Percentiles rank a stretch among this genome's conserved stretches.
phyloP scores from a whole-genome alignment of 495 filamentous ascomycete species.

The Aspergillus nidulans region DNA sequence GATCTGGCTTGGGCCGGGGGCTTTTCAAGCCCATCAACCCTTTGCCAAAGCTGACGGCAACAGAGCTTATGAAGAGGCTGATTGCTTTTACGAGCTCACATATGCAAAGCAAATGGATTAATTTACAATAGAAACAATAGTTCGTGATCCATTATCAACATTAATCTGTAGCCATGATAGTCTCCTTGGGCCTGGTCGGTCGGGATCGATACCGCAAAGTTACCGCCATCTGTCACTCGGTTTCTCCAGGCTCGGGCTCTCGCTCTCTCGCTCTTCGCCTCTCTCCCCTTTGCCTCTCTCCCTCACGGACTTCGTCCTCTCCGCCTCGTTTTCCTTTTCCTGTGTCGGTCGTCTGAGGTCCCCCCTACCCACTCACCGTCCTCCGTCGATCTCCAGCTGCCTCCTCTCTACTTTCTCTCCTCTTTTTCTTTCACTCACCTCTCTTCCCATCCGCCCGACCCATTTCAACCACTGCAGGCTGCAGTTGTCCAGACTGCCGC shows the following conservation, averaged over 20 bases:
- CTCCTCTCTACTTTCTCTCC: conserved; percentile 1
- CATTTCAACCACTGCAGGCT: conserved; percentile 17
- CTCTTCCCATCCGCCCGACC: conserved; percentile 11
- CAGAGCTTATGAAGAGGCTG: too few relatives aligned
- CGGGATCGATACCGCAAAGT: too few relatives aligned
- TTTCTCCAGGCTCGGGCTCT: not conserved
- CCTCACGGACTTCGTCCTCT: conserved; percentile 3
- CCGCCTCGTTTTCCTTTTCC: conserved; percentile 16
- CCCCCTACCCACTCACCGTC: conserved; percentile 3
- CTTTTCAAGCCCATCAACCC: too few relatives aligned
- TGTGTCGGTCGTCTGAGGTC: not conserved
- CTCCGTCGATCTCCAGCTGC: not conserved
- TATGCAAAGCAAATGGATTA: too few relatives aligned
- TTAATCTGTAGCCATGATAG: not conserved
- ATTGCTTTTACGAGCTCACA: too few relatives aligned
- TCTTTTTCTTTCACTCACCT: conserved; percentile 8
- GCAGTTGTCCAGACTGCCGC: conserved; percentile 25
- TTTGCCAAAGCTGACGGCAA: too few relatives aligned
- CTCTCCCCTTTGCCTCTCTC: conserved; percentile 4
- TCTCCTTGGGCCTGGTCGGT: too few relatives aligned
- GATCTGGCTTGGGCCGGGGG: too few relatives aligned
- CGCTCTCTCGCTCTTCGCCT: not conserved
- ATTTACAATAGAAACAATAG: not conserved
- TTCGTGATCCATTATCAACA: not conserved
- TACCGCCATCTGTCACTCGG: too few relatives aligned